Base-by-base conservation (phyloP, 352 stramenopile species). In the Globisporangium nunn region DNA sequence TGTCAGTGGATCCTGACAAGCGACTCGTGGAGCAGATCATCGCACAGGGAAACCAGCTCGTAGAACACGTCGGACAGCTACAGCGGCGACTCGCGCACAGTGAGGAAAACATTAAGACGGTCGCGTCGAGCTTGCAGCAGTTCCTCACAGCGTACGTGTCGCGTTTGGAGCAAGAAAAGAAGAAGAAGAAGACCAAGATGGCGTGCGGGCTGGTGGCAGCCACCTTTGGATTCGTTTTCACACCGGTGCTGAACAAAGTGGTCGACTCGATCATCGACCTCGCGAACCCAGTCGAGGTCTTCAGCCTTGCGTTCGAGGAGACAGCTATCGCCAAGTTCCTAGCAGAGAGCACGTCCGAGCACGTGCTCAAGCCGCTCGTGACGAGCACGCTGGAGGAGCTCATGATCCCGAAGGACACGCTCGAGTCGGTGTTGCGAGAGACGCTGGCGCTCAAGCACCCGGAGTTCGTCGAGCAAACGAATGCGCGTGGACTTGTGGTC, bases 251-350 rank as follows among this genome's bases (percentile, higher is more conserved):
- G 15, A 71, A 71, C 29, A 44, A 64, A n/a, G 57, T 60, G 15
- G 62, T 61, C 23, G 61, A 71, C 56, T 52, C 56, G 14, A 50
- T 67, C 10, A 59, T 68, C n/a, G 61, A 71, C 41, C 45, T 71
- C 1, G 29, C 64, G n/a, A 68, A 68, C 30, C 64, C 64, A 15
- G 33, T 71, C 6, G 56, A 63, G 18, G 55, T 68, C 23, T 65
- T 63, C 31, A 31, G 56, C 11, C 53, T 59, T 14, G 54, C 60
- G 5, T 68, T 62, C 46, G 37, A 39, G 0, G 64, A 65, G 30
- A 17, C 6, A 1, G 56, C 68, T 29, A 50, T 71, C 3, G 56
- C 56, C 0, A 29, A 47, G 41, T 47, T 47, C 41, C 7, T 29
- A n/a, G 6, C 17, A 4, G 17, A 29, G 4, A 47, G 59, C 5